Evolutionary conservation across 1,139 yeast species (phyloP).

Genomic region (Nakaseomyces kungkrabaensis): DNA sequence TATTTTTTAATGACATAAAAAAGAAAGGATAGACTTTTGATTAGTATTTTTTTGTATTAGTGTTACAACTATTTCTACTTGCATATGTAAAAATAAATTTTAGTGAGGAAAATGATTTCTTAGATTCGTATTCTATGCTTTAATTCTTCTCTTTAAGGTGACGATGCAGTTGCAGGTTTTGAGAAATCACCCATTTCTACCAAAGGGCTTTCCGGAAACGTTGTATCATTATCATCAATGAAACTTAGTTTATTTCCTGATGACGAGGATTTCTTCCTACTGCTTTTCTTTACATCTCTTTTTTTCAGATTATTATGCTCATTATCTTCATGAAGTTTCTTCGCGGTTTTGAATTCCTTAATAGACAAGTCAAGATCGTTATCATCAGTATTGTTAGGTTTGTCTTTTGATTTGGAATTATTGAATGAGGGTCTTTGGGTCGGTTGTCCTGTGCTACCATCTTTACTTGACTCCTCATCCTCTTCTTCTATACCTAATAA

Average conservation of each 20-base stretch:
- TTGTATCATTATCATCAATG: constrained; percentile 5
- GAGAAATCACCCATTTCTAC: constrained; percentile 13
- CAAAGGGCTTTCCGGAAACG: background rate
- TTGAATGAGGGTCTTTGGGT: background rate
- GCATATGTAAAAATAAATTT: too few relatives aligned
- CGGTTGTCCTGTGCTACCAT: background rate
- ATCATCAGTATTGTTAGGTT: background rate
- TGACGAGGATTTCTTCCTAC: background rate
- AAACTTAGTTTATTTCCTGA: constrained; percentile 10
- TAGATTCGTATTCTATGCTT: too few relatives aligned
- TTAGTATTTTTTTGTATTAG: background rate
- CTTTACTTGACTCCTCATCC: constrained; percentile 5
- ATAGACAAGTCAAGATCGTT: constrained; percentile 4
- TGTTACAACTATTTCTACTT: background rate
- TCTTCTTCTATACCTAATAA: constrained; percentile 31
- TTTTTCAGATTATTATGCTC: background rate
- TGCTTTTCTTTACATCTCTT: background rate
- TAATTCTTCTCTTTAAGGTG: too few relatives aligned
- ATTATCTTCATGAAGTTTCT: constrained; percentile 4
- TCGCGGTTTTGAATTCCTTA: constrained; percentile 14
- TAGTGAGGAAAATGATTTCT: too few relatives aligned
- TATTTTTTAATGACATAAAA: background rate
- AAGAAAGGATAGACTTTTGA: constrained; percentile 4
- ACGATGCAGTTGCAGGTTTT: background rate
- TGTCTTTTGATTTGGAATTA: background rate